These are phyloP conservation scores for Psilocybe tampanensis DNA, from an alignment of 768 basidiomycete species.

Conservation along the genomic window DNA sequence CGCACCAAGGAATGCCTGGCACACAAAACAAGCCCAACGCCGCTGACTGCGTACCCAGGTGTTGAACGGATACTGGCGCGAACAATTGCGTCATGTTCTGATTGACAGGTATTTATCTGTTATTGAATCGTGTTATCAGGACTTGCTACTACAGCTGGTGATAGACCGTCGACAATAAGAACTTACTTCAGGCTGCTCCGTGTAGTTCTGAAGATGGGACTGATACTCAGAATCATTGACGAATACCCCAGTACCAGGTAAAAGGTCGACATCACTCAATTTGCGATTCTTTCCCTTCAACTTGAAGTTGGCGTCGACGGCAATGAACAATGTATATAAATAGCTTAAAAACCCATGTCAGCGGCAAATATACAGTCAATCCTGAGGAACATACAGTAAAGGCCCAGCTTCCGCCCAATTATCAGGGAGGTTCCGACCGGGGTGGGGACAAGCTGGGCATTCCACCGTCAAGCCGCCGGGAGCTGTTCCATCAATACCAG, in stretches of 20 bases:
- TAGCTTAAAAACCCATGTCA: neutral
- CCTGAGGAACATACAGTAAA: neutral
- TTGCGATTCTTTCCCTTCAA: neutral
- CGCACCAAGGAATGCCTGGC: neutral
- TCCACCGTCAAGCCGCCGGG: neutral
- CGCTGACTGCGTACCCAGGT: neutral
- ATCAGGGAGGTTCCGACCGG: neutral
- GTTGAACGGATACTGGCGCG: neutral
- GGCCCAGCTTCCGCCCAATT: neutral
- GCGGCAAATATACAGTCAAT: neutral
- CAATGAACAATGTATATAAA: neutral
- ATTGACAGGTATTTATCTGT: neutral
- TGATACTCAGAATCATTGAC: neutral
- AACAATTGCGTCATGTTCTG: neutral
- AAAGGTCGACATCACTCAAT: neutral
- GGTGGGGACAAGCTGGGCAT: neutral
- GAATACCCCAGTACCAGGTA: neutral
- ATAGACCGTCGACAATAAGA: slow-evolving; percentile 14
- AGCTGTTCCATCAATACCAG: neutral
- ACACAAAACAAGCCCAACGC: neutral
- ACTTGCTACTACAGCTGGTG: neutral
- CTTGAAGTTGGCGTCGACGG: slow-evolving; percentile 1
- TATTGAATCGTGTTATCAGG: neutral
- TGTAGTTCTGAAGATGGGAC: neutral
- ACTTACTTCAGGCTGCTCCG: neutral